Percentiles rank a stretch among this genome's conserved stretches.
These are phyloP conservation scores for Orbilia ellipsospora DNA, from an alignment of 2,329 filamentous ascomycete species.

Conservation along the genomic window DNA sequence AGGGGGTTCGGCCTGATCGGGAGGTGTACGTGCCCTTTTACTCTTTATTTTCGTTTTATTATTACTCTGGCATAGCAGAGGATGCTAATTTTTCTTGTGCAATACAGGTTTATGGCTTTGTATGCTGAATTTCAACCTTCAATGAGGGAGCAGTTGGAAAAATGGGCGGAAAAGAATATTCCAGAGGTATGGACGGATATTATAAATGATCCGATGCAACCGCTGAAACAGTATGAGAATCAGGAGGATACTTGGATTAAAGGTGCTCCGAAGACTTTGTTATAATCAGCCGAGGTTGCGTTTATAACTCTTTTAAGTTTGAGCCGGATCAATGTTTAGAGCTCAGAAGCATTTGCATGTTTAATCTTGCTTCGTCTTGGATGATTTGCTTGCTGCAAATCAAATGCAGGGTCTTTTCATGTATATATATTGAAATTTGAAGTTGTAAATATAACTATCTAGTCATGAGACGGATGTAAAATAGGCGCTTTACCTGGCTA, in stretches of 20 bases:
- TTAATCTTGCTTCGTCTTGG: too few relatives aligned
- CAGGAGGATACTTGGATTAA: slow-evolving; percentile 29
- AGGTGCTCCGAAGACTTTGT: slow-evolving; percentile 31
- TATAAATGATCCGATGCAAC: slow-evolving; percentile 62
- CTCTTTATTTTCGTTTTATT: slow-evolving; percentile 5
- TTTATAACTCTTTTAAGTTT: too few relatives aligned
- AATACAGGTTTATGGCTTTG: slow-evolving; percentile 47
- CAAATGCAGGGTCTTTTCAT: too few relatives aligned
- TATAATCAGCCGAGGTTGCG: neutral
- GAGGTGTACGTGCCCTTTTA: slow-evolving; percentile 73
- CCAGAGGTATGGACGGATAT: slow-evolving; percentile 76
- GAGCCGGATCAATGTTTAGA: too few relatives aligned
- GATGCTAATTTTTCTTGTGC: neutral
- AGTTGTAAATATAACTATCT: too few relatives aligned
- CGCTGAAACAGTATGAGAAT: slow-evolving; percentile 43
- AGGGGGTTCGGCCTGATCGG: slow-evolving; percentile 74
- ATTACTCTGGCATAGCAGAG: neutral
- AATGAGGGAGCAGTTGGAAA: slow-evolving; percentile 76
- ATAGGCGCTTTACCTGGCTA: too few relatives aligned
- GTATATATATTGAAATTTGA: too few relatives aligned
- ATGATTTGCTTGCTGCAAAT: too few relatives aligned
- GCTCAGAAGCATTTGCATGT: too few relatives aligned
- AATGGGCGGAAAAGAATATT: slow-evolving; percentile 77
- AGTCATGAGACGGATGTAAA: too few relatives aligned
- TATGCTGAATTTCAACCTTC: slow-evolving; percentile 60